Base-by-base conservation (phyloP, 371 early-diverging fungal species). In the Apophysomyces sp. region DNA sequence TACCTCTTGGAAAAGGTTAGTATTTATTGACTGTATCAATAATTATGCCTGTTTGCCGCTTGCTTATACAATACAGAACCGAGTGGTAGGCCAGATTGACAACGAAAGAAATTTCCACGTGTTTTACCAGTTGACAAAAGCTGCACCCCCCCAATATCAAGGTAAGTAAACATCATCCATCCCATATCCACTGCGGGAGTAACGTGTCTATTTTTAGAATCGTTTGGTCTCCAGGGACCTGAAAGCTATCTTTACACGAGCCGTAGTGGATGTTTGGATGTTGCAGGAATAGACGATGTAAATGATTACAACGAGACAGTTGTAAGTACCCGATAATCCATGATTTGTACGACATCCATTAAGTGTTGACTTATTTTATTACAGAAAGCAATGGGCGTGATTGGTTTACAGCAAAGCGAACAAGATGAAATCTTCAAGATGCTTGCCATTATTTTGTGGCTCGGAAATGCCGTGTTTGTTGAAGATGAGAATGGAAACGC, bases 41-140 rank as follows among this genome's bases (percentile, higher is more conserved):
- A 3, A 32, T 21, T 52, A 21, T 15, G 29, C 51, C 39, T 9
- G 7, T 13, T 51, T 54, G 32, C 26, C n/a, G n/a, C 37, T 28
- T 39, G 34, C 9, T 52, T 24, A 28, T 27, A 30, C 30, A 15
- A 52, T 28, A 24, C 81, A 89, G 87, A 85, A 83, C 59, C 92
- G 99, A 61, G 98, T 99, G 13, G 97, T 98, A 26, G 92, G 92
- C n/a, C 97, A 95, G 67, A 94, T 94, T 61, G 79, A 80, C 2
- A 92, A 94, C 58, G 99, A 99, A 73, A 86, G 98, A 76, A 99
- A 97, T 76, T 99, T 98, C 81, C 99, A 99, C 75, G 93, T 99
- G 29, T 99, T 98, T 73, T 94, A 94, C 71, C 93, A 95, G 69
- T 79, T 97, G 30, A 86, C 89, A 58, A 92, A 91, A 64, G 92